phyloP scores from a whole-genome alignment of 768 basidiomycete genomes.

The Lyophyllum decastes region DNA sequence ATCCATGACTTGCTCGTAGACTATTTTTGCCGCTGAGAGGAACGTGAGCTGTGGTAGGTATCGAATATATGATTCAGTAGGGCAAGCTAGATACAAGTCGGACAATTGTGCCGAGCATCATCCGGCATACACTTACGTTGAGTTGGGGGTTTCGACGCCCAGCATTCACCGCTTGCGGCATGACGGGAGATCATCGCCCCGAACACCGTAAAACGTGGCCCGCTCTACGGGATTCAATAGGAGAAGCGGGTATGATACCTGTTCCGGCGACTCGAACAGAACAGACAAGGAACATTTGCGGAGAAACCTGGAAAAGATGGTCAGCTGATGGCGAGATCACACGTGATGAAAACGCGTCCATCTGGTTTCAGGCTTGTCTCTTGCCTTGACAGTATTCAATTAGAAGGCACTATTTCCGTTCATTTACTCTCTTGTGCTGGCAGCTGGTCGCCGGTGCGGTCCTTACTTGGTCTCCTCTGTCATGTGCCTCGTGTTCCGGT shows the following conservation, averaged over 20 bases:
- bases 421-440: slow-evolving; percentile 4
- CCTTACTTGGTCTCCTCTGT: slow-evolving; percentile 16
- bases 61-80: background rate
- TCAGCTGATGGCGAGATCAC: slow-evolving; percentile 3
- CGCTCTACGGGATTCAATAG: background rate
- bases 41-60: background rate
- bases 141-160: too few species aligned
- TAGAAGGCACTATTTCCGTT: slow-evolving; percentile 5
- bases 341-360: slow-evolving; percentile 18
- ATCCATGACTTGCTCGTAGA: background rate
- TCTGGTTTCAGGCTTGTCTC: background rate
- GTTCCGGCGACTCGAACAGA: background rate
- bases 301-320: background rate
- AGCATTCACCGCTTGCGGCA: background rate
- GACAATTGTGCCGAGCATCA: background rate
- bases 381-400: slow-evolving; percentile 1
- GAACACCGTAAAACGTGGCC: background rate
- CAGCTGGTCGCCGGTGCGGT: slow-evolving; percentile 11
- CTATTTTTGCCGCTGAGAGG: background rate
- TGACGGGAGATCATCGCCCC: slow-evolving; percentile 7
- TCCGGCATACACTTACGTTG: too few species aligned
- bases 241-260: background rate
- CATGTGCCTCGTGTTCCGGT: slow-evolving; percentile 20
- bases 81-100: too few species aligned
- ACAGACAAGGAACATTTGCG: slow-evolving; percentile 1